phyloP scores from a whole-genome alignment of 2,329 filamentous ascomycete species.

The Xylaria sp. region DNA sequence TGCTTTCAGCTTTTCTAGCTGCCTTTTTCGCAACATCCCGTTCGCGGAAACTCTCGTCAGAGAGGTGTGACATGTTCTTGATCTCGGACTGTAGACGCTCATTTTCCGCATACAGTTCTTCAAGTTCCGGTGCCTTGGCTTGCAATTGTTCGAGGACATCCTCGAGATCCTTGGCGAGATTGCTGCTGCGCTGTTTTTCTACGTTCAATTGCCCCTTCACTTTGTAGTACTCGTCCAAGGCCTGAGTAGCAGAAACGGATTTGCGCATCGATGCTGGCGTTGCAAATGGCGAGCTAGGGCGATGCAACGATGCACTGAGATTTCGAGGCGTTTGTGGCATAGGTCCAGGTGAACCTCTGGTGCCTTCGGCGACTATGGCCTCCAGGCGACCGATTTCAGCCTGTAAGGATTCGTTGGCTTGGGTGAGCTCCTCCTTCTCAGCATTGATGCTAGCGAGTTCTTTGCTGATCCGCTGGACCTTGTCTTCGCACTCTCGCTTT shows the following conservation, averaged over 20 bases:
- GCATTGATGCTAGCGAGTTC: slow-evolving; percentile 53
- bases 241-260: slow-evolving; percentile 55
- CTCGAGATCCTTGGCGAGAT: slow-evolving; percentile 72
- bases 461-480: slow-evolving; percentile 49
- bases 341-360: slow-evolving; percentile 36
- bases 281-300: slow-evolving; percentile 56
- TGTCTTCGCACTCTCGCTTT: slow-evolving; percentile 61
- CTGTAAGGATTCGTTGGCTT: slow-evolving; percentile 47
- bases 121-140: slow-evolving; percentile 78
- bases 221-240: slow-evolving; percentile 59
- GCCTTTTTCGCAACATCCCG: slow-evolving; percentile 74
- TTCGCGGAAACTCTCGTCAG: slow-evolving; percentile 76
- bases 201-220: slow-evolving; percentile 67
- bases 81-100: slow-evolving; percentile 75
- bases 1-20: slow-evolving; percentile 70
- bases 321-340: slow-evolving; percentile 56
- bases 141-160: slow-evolving; percentile 83
- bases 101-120: slow-evolving; percentile 77
- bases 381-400: slow-evolving; percentile 50
- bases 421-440: slow-evolving; percentile 43
- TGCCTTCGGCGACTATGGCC: slow-evolving; percentile 41
- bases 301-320: slow-evolving; percentile 49
- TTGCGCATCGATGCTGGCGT: slow-evolving; percentile 57
- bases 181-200: slow-evolving; percentile 68
- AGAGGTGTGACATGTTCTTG: slow-evolving; percentile 75